These are phyloP conservation scores for Mortierella sp. DNA, from an alignment of 371 early-diverging fungal genomes.

Conservation along the genomic window DNA sequence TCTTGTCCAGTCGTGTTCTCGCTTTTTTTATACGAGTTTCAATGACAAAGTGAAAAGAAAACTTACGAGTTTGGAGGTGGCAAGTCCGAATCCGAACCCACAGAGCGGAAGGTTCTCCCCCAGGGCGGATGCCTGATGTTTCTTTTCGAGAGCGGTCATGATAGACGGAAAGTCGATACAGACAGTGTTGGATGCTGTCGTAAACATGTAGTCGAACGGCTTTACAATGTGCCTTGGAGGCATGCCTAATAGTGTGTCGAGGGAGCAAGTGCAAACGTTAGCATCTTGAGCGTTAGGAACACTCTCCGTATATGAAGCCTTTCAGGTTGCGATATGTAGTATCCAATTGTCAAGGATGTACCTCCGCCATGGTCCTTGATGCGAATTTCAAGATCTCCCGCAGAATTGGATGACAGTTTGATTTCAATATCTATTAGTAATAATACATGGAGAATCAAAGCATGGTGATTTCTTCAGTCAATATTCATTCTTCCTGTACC, in stretches of 20 bases:
- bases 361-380: slow-evolving; percentile 57
- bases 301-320: background rate
- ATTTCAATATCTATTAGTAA: slow-evolving; percentile 33
- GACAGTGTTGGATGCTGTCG: slow-evolving; percentile 52
- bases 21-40: background rate
- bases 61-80: slow-evolving; percentile 50
- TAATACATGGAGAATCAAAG: background rate
- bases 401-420: slow-evolving; percentile 21
- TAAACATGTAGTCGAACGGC: slow-evolving; percentile 54
- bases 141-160: slow-evolving; percentile 48
- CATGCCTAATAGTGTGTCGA: slow-evolving; percentile 21
- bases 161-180: slow-evolving; percentile 53
- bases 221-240: slow-evolving; percentile 21
- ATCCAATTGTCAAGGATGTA: background rate
- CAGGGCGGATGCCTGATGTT: slow-evolving; percentile 34
- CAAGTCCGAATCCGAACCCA: slow-evolving; percentile 57
- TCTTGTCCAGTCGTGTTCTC: background rate
- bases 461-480: background rate
- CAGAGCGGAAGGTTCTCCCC: slow-evolving; percentile 55
- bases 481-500: background rate
- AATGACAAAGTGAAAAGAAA: background rate
- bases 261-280: background rate
- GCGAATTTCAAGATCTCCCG: slow-evolving; percentile 37
- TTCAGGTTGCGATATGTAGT: background rate
- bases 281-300: background rate